Evolutionary conservation across 352 stramenopile genomes (phyloP).

Genomic region (Pythium vanterpoolii): DNA sequence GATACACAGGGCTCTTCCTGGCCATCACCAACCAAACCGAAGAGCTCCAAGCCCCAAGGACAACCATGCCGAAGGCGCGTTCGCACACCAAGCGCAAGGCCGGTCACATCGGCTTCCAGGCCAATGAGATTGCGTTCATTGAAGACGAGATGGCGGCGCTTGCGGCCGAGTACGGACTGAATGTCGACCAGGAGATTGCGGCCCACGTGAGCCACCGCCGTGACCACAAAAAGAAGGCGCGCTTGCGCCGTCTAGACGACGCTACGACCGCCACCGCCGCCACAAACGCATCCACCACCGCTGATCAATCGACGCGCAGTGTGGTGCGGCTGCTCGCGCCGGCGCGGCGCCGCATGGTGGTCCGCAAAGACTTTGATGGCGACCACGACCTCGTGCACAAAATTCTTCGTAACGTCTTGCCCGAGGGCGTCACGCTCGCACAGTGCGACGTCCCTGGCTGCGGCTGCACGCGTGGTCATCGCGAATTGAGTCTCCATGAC

Average conservation of each 20-base stretch:
- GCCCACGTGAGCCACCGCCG: conserved; percentile 50
- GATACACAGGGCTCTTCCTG: neutral
- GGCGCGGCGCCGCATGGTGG: conserved; percentile 7
- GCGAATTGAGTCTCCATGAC: conserved; percentile 22
- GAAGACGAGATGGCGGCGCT: conserved; percentile 83
- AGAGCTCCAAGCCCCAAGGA: neutral
- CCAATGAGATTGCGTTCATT: conserved; percentile 78
- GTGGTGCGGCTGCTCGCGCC: conserved; percentile 21
- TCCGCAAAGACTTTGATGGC: conserved; percentile 22
- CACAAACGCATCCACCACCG: neutral
- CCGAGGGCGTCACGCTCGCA: conserved; percentile 43
- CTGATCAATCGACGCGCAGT: neutral
- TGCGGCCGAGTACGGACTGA: conserved; percentile 72
- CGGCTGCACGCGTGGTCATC: conserved; percentile 41
- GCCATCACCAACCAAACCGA: conserved; percentile 5
- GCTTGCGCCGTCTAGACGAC: conserved; percentile 31
- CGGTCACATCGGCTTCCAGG: conserved; percentile 68
- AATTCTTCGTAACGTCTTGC: conserved; percentile 45
- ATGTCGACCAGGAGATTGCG: conserved; percentile 66
- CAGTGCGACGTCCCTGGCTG: conserved; percentile 66
- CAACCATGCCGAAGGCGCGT: neutral
- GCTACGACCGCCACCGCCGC: neutral
- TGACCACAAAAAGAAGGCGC: conserved; percentile 48
- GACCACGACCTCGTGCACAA: conserved; percentile 41
- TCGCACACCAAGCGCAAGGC: conserved; percentile 61